These are phyloP conservation scores for Microcyclospora pomicola DNA, from an alignment of 2,329 filamentous ascomycete genomes.

Conservation along the genomic window DNA sequence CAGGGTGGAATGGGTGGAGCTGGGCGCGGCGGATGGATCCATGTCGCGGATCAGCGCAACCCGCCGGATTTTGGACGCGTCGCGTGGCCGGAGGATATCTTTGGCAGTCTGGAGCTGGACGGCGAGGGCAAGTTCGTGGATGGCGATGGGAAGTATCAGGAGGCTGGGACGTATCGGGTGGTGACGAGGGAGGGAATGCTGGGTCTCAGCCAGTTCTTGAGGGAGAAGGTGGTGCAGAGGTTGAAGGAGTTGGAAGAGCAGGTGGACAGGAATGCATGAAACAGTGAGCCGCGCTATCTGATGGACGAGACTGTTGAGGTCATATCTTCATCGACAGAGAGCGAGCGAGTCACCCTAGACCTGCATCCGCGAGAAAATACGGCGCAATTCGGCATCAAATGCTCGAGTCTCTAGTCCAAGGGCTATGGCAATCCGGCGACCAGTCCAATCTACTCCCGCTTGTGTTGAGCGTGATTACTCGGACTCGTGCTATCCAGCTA, in stretches of 20 bases:
- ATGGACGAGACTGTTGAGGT: too few species aligned
- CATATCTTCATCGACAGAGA: too few species aligned
- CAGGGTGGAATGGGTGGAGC: slow-evolving; percentile 46
- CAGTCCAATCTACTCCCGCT: too few species aligned
- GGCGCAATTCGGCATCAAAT: too few species aligned
- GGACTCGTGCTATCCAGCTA: too few species aligned
- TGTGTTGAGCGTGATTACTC: too few species aligned
- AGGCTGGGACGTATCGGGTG: slow-evolving; percentile 48
- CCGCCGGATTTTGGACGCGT: slow-evolving; percentile 52
- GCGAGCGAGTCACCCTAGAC: too few species aligned
- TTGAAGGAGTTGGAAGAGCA: slow-evolving; percentile 21
- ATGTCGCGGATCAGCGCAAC: slow-evolving; percentile 46
- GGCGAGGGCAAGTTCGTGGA: slow-evolving; percentile 42
- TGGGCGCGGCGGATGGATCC: slow-evolving; percentile 47
- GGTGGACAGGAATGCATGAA: slow-evolving; percentile 9
- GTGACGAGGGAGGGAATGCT: slow-evolving; percentile 46
- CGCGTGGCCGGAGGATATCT: slow-evolving; percentile 52
- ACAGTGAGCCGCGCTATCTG: too few species aligned
- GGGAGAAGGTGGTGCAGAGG: slow-evolving; percentile 20
- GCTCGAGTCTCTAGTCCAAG: too few species aligned
- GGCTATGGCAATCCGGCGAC: too few species aligned
- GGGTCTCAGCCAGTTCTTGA: slow-evolving; percentile 21
- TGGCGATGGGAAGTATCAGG: slow-evolving; percentile 43
- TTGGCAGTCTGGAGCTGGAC: slow-evolving; percentile 51
- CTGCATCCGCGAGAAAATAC: too few species aligned